Percentiles rank a stretch among this genome's conserved stretches.
Conservation (phyloP, 1,284 basidiomycete genomes). For the Heterobasidion occidentale region DNA sequence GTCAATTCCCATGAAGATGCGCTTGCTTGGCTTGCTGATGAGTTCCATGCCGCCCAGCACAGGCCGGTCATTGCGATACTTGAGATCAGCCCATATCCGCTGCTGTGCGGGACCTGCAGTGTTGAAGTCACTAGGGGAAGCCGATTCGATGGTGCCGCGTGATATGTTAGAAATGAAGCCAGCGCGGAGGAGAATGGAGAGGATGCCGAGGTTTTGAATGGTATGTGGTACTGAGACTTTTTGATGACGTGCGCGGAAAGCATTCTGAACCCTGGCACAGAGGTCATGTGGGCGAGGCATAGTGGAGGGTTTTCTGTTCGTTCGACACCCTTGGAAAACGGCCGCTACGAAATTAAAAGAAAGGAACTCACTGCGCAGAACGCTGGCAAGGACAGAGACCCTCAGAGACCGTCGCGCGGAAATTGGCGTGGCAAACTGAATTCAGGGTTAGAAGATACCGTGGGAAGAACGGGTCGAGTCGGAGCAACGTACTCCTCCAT, state of each 20-base stretch:
- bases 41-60: slow-evolving; percentile 70
- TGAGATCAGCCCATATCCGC: slow-evolving; percentile 85
- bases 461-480: neutral
- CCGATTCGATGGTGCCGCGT: slow-evolving; percentile 65
- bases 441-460: slow-evolving; percentile 1
- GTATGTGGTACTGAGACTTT: slow-evolving; percentile 70
- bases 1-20: slow-evolving; percentile 62
- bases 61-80: slow-evolving; percentile 81
- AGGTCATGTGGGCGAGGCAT: slow-evolving; percentile 76
- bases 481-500: neutral
- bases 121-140: slow-evolving; percentile 57
- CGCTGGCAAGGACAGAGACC: neutral
- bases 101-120: slow-evolving; percentile 47
- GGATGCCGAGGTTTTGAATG: slow-evolving; percentile 76
- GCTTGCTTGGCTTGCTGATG: slow-evolving; percentile 68
- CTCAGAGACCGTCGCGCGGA: neutral
- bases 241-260: slow-evolving; percentile 76
- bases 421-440: neutral
- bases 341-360: neutral
- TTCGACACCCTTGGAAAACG: neutral
- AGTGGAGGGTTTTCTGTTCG: neutral
- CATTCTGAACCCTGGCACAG: slow-evolving; percentile 82
- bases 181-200: slow-evolving; percentile 78
- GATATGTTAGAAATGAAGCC: slow-evolving; percentile 81
- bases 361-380: neutral